These are phyloP conservation scores for Limonium bicolor DNA, from an alignment of 148 eudicot species.

Conservation along the genomic window DNA sequence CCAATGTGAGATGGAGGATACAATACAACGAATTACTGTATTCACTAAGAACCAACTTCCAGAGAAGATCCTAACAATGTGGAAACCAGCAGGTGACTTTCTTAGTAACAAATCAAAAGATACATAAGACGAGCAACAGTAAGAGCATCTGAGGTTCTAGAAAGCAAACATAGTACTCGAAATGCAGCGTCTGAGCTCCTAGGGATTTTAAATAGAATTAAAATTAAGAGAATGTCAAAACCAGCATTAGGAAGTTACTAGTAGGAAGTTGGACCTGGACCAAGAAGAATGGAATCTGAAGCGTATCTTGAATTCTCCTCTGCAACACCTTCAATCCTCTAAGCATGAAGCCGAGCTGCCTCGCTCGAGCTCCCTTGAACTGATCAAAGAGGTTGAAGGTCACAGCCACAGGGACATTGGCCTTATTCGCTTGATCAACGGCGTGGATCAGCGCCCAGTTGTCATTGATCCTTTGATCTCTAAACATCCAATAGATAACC, in stretches of 20 bases:
- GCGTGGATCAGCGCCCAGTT: slow-evolving; percentile 98
- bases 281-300: slow-evolving; percentile 61
- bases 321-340: slow-evolving; percentile 52
- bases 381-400: slow-evolving; percentile 75
- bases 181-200: too few species aligned
- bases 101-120: neutral
- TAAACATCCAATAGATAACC: slow-evolving; percentile 98
- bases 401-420: slow-evolving; percentile 56
- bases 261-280: slow-evolving; percentile 36
- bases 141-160: too few species aligned
- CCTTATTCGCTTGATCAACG: slow-evolving; percentile 62
- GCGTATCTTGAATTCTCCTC: slow-evolving; percentile 13
- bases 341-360: slow-evolving; percentile 83
- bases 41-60: too few species aligned
- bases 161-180: too few species aligned
- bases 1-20: too few species aligned
- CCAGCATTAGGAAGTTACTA: too few species aligned
- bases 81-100: neutral
- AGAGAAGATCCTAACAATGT: too few species aligned
- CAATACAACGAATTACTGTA: too few species aligned
- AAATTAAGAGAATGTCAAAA: too few species aligned
- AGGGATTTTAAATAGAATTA: too few species aligned
- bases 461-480: slow-evolving; percentile 84
- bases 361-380: slow-evolving; percentile 77
- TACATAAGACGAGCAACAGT: neutral